phyloP scores from a whole-genome alignment of 805 yeast species.

The Saccharomycopsis vini region DNA sequence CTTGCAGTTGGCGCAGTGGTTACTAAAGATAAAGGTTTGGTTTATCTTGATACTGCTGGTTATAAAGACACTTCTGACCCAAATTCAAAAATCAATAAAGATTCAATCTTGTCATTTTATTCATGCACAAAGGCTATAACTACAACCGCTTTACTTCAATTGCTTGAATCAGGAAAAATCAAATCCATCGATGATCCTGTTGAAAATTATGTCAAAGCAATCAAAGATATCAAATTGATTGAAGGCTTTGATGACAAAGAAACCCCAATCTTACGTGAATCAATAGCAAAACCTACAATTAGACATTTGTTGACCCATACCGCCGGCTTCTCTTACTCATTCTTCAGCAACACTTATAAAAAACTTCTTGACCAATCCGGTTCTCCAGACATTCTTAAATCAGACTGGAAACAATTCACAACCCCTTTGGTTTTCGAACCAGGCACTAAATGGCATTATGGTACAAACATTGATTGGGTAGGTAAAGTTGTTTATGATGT shows the following conservation, averaged over 20 bases:
- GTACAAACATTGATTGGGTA: slow-evolving; percentile 28
- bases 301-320: slow-evolving; percentile 29
- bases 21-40: slow-evolving; percentile 18
- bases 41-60: slow-evolving; percentile 19
- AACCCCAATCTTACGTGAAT: slow-evolving; percentile 4
- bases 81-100: slow-evolving; percentile 17
- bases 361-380: slow-evolving; percentile 18
- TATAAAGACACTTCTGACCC: slow-evolving; percentile 7
- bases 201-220: slow-evolving; percentile 1
- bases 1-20: slow-evolving; percentile 19
- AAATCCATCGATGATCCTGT: slow-evolving; percentile 23
- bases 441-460: slow-evolving; percentile 29
- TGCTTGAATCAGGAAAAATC: slow-evolving; percentile 26
- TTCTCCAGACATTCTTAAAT: slow-evolving; percentile 17
- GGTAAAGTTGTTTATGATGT: slow-evolving; percentile 26
- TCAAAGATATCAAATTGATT: neutral
- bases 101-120: slow-evolving; percentile 24
- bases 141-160: slow-evolving; percentile 27
- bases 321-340: slow-evolving; percentile 29
- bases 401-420: slow-evolving; percentile 20
- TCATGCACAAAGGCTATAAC: slow-evolving; percentile 29
- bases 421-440: slow-evolving; percentile 27
- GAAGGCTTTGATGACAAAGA: slow-evolving; percentile 18
- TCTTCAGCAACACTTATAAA: slow-evolving; percentile 23
- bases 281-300: slow-evolving; percentile 25